Evolutionary conservation across 495 filamentous ascomycete genomes (phyloP), one percentile per base, ranked within the genome.

Genomic region (Chaetomium fimeti): DNA sequence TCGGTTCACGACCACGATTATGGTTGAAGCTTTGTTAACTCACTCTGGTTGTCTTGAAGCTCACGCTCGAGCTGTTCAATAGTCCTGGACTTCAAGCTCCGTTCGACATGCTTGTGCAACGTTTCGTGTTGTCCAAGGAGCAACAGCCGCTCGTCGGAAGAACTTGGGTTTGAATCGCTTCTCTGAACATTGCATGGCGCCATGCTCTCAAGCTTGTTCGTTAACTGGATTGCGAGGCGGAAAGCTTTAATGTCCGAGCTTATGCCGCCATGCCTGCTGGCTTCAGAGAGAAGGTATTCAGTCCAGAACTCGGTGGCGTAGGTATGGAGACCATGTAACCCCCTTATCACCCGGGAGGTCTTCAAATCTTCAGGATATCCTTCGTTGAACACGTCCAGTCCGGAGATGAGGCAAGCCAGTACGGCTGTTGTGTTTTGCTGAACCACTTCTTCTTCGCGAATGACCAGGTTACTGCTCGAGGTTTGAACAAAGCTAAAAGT

Each of bases 291-390:
- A 52, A 52, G 48, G 22, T 52, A 52, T 8, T 52, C 48, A 27
- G 48, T 52, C 48, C 48, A 52, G 48, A 27, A 52, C 48, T 52
- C 48, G 8, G 48, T 52, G 20, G 48, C 48, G 48, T 52, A 52
- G 48, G 27, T 20, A 52, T 52, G 48, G 48, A 52, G 48, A 52
- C 48, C 48, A 13, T 52, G 48, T 5, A 52, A 27, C 48, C 48
- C 48, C 11, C 27, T 52, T 22, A 52, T 52, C 7, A 52, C 48
- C 3, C 48, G 48, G 6, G 27, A 22, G n/a, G 22, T 20, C 11
- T 5, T 52, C 24, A 20, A 27, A 52, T 52, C 20, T 27, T 52
- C 48, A 52, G 22, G 48, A 20, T 27, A 52, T 27, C 48, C 48
- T 24, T 52, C 16, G 22, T 24, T 2, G 16, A 52, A 52, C 48